Evolutionary conservation across 805 yeast species (phyloP).

Genomic region (Candida krabiensis): DNA sequence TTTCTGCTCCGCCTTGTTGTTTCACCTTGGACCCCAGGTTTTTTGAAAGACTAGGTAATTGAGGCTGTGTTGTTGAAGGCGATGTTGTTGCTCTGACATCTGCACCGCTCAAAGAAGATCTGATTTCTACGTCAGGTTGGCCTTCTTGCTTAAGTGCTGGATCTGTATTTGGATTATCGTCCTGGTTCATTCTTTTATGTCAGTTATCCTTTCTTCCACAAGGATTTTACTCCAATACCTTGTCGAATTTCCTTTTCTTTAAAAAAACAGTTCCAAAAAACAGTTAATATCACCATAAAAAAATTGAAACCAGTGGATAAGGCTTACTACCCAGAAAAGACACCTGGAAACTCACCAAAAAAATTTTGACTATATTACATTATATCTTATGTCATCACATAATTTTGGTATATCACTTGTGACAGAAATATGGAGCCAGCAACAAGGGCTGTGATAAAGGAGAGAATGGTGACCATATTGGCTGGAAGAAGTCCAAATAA

Average conservation of each 20-base stretch:
- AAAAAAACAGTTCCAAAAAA: too few species aligned
- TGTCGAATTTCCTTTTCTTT: too few species aligned
- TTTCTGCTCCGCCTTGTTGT: constrained; percentile 1
- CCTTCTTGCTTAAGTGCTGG: constrained; percentile 17
- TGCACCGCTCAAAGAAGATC: constrained; percentile 7
- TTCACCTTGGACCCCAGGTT: constrained; percentile 12
- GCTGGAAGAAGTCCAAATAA: constrained; percentile 11
- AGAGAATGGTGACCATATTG: constrained; percentile 10
- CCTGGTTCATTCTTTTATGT: constrained; percentile 11
- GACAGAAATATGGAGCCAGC: constrained; percentile 7
- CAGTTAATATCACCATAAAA: too few species aligned
- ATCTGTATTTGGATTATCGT: constrained; percentile 17
- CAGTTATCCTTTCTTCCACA: not conserved
- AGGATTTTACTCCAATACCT: too few species aligned
- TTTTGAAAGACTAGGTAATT: constrained; percentile 16
- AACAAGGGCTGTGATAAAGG: constrained; percentile 7
- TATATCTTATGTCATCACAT: too few species aligned
- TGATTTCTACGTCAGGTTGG: constrained; percentile 6
- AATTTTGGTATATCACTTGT: too few species aligned
- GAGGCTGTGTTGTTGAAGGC: constrained; percentile 24
- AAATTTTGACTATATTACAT: not conserved
- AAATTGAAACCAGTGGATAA: too few species aligned
- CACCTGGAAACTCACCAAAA: too few species aligned
- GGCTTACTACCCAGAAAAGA: too few species aligned
- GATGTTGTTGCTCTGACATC: constrained; percentile 6